Evolutionary conservation across 495 filamentous ascomycete genomes (phyloP), one percentile per base, ranked within the genome.

Genomic region (Entonaema liquescens): DNA sequence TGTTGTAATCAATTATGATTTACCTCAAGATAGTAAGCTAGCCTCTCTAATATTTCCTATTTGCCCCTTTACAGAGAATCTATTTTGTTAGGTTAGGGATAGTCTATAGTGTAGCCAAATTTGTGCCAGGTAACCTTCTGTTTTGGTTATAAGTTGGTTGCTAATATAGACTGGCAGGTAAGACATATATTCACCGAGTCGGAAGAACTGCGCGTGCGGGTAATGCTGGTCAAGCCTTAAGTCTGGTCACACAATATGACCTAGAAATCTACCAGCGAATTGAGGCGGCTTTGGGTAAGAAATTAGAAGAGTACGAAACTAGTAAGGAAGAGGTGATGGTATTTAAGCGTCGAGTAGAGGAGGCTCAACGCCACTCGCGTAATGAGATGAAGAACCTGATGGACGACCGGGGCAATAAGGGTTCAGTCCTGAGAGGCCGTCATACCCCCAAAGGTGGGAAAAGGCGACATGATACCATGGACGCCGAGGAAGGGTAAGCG

Each of bases 101-200:
- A n/a, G 31, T 33, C 31, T 33, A 5, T 31, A 31, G n/a, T 4
- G 23, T 25, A 15, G 13, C 5, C 47, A 26, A 1, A 28, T 13
- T 25, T 7, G 11, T 5, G 19, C 23, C 9, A n/a, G 19, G 11
- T 50, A 2, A 17, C n/a, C 47, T 15, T 50, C 8, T 11, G 15
- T 2, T 52, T 52, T 9, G 47, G 8, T 13, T 13, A 21, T 28
- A 8, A 33, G 9, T 21, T 23, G 17, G 2, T 50, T 29, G 8
- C 68, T 71, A 62, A 71, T 49, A 12, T 6, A 31, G 25, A 33
- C 13, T 62, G 59, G 0, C 57, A 77, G 58, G 88, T 74, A 95
- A 97, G 79, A 97, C 93, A 0, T 99, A 98, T 73, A 92, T 99
- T 57, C 95, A 99, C 77, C 89, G 95, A 42, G 95, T 98, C 2